A percentile compares a stretch with the other conserved stretches of the same genome.
Conservation (phyloP, 164 flowering plant genomes). For the Nymphaea thermarum region DNA sequence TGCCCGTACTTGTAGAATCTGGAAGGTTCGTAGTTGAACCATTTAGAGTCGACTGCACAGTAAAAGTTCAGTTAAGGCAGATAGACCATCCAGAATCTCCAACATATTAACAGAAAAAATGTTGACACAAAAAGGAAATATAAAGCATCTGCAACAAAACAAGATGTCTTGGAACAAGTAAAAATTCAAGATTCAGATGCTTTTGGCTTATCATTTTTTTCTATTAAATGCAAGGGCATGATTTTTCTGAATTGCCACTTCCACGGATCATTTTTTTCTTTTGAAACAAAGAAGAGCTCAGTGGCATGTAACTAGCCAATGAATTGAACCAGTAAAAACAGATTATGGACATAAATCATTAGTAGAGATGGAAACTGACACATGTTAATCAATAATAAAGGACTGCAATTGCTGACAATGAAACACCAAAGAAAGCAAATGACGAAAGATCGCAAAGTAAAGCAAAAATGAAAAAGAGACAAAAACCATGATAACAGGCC, state of each 20-base stretch:
- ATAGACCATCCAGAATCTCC: neutral
- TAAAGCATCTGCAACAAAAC: neutral
- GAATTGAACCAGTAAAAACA: neutral
- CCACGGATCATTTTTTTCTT: no score
- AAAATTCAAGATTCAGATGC: neutral
- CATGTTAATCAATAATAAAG: no score
- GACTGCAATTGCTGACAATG: no score
- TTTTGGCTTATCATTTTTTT: neutral
- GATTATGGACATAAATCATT: neutral
- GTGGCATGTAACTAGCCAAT: neutral
- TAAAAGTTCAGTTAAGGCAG: neutral
- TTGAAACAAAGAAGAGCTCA: neutral
- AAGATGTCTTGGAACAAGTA: neutral
- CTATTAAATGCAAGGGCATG: no score
- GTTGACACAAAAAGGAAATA: neutral
- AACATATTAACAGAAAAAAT: neutral
- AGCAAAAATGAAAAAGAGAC: no score
- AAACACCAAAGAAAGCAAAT: no score
- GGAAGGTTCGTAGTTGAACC: constrained; percentile 68
- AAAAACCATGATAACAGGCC: no score
- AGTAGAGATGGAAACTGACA: no score
- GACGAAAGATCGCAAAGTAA: no score
- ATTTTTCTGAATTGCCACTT: no score
- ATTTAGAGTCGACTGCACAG: constrained; percentile 50
- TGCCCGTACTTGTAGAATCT: constrained; percentile 36